These are phyloP conservation scores for Chlorella sorokiniana DNA, from an alignment of 139 green algal genomes.

Conservation along the genomic window DNA sequence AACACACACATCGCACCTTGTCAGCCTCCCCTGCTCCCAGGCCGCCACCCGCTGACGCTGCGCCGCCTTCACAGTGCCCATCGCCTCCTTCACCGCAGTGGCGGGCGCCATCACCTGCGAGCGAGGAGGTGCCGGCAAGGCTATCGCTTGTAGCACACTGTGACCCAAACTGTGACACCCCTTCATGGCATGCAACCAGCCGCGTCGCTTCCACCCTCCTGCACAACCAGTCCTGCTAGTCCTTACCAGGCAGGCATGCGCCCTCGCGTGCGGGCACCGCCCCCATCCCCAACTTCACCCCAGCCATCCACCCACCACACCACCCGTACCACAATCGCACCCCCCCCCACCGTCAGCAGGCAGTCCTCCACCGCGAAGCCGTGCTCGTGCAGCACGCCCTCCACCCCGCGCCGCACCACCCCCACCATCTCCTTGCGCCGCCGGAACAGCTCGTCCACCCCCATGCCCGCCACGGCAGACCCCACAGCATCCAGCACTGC, in stretches of 20 bases:
- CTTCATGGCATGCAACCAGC: not conserved
- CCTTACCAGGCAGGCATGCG: no score
- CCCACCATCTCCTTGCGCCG: not conserved
- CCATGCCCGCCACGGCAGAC: not conserved
- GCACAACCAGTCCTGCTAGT: no score
- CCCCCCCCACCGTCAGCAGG: constrained; percentile 19
- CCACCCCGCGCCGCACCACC: not conserved
- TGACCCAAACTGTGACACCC: not conserved
- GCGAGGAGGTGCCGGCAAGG: not conserved
- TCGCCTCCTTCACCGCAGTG: not conserved
- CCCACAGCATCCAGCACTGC: constrained; percentile 27
- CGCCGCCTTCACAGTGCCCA: constrained; percentile 8
- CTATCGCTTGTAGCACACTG: not conserved
- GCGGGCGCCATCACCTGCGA: constrained; percentile 18
- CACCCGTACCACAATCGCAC: not conserved
- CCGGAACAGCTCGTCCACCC: constrained; percentile 10
- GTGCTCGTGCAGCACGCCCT: not conserved
- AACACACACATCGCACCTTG: not conserved
- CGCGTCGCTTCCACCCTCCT: no score
- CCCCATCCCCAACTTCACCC: not conserved
- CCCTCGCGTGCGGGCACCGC: no score
- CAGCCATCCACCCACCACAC: not conserved
- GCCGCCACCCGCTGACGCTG: not conserved
- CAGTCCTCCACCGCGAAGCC: constrained; percentile 23
- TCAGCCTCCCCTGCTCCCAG: constrained; percentile 15